Evolutionary conservation across 2,329 filamentous ascomycete genomes (phyloP), one percentile per base, ranked within the genome.

Genomic region (Colletotrichum sojae): DNA sequence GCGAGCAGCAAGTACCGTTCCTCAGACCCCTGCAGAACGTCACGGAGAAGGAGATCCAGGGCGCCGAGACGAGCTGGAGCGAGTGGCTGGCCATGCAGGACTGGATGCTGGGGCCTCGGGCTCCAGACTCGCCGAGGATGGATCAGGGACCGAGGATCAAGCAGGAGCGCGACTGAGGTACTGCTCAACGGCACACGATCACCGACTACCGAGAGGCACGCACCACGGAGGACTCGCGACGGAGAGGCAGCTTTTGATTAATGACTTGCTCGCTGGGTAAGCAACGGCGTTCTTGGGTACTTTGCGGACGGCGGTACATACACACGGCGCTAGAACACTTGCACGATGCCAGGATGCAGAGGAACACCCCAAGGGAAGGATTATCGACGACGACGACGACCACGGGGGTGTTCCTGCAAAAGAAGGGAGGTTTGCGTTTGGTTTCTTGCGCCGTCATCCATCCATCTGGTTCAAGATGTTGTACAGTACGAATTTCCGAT

Each of bases 51-150:
- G 96, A 98, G 82, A 93, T 98, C 71, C 88, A 93, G 71, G 88
- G 84, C 15, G 95, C 95, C 0, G 95, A 98, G 82, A 87, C 88
- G 71, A 90, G 87, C 69, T 99, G 96, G 96, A 97, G 94, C 77
- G 91, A 95, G 75, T 98, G 95, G 95, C 83, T 98, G 39, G 94
- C 94, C 13, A 97, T 98, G 94, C 94, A 97, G 80, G 95, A 98
- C 79, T 98, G 95, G 95, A 97, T 97, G 94, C 84, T 98, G n/a
- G 95, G 95, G 2, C 92, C 93, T 1, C 84, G 93, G 70, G 91
- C 91, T 39, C 92, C 92, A 18, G 67, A 70, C 9, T 52, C 58
- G 57, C 46, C 57, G 13, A n/a, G 40, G 40, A 16, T 43, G 40
- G 40, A 43, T 13, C 57, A 63, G 57, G 46, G 48, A 43, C 58